These are phyloP conservation scores for Phanerochaete sordida DNA, from an alignment of 768 basidiomycete species.

Conservation along the genomic window DNA sequence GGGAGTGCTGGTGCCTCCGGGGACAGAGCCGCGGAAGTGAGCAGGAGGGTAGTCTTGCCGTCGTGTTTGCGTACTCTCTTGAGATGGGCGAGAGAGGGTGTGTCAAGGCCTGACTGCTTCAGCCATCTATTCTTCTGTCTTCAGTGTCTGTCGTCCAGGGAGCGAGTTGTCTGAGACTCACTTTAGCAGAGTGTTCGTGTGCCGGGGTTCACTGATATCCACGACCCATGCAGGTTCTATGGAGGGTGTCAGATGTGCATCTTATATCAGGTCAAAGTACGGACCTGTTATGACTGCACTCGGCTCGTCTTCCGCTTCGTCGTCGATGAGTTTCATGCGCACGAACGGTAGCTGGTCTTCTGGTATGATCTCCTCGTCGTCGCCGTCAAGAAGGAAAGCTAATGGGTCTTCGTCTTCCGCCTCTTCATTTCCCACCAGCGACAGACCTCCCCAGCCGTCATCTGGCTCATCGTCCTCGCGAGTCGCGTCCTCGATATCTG, in stretches of 20 bases:
- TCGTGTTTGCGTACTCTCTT: constrained; percentile 68
- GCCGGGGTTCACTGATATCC: constrained; percentile 59
- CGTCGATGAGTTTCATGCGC: constrained; percentile 52
- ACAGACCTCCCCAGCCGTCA: constrained; percentile 47
- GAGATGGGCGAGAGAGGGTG: constrained; percentile 62
- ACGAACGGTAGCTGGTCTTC: constrained; percentile 66
- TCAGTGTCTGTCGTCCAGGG: not conserved
- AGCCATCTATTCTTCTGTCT: constrained; percentile 52
- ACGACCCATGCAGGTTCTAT: constrained; percentile 81
- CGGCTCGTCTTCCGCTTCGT: constrained; percentile 58
- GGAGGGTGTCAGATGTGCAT: constrained; percentile 1
- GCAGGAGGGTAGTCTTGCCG: constrained; percentile 49
- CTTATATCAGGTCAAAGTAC: constrained; percentile 13
- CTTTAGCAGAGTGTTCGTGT: constrained; percentile 63
- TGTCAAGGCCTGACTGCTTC: constrained; percentile 58
- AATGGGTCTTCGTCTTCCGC: constrained; percentile 14
- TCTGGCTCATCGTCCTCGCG: constrained; percentile 20
- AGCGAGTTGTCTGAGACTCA: constrained; percentile 20
- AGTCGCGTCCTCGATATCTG: constrained; percentile 17
- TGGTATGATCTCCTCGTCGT: constrained; percentile 45
- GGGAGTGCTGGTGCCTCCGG: constrained; percentile 47
- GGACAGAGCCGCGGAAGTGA: constrained; percentile 32
- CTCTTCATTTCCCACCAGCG: constrained; percentile 16
- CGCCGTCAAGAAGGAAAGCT: constrained; percentile 27
- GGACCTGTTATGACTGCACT: constrained; percentile 55